phyloP scores from a whole-genome alignment of 1,284 basidiomycete genomes.

The Mycena citricolor region DNA sequence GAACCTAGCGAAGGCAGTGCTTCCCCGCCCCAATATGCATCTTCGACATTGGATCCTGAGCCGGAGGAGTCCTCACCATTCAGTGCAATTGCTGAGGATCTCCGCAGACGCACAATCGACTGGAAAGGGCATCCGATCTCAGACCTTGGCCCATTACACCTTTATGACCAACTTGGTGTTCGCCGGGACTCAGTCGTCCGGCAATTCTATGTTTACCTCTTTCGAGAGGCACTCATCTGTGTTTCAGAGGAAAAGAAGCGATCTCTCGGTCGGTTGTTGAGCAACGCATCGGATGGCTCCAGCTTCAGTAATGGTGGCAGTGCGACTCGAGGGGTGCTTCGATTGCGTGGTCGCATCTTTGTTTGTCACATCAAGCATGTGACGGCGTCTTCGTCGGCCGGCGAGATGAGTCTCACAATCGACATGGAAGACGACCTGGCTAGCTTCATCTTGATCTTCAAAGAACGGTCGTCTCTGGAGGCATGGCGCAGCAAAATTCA shows the following conservation, averaged over 20 bases:
- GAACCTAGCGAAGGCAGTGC: constrained; percentile 6
- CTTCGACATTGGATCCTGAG: constrained; percentile 48
- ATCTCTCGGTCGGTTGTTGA: constrained; percentile 68
- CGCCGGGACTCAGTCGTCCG: constrained; percentile 84
- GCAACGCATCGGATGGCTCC: constrained; percentile 50
- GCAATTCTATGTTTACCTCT: constrained; percentile 94
- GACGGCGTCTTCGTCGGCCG: constrained; percentile 71
- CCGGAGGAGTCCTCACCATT: constrained; percentile 69
- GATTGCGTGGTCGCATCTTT: constrained; percentile 93
- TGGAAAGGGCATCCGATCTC: constrained; percentile 91
- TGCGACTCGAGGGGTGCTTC: constrained; percentile 76
- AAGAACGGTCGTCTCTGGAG: constrained; percentile 84
- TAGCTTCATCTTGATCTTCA: constrained; percentile 93
- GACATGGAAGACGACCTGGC: constrained; percentile 96
- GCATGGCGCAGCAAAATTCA: constrained; percentile 84
- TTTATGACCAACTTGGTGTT: constrained; percentile 90
- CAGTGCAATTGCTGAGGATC: constrained; percentile 79
- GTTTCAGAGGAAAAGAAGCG: constrained; percentile 93
- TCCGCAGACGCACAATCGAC: constrained; percentile 85
- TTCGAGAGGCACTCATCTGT: constrained; percentile 95
- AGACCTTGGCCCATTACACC: constrained; percentile 83
- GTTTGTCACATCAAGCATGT: constrained; percentile 90
- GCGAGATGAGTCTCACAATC: constrained; percentile 88
- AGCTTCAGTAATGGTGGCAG: constrained; percentile 42
- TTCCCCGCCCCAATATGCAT: constrained; percentile 29